Evolutionary conservation across 2,329 filamentous ascomycete genomes (phyloP), one percentile per base, ranked within the genome.

Genomic region (Ceratocystis cubensis): DNA sequence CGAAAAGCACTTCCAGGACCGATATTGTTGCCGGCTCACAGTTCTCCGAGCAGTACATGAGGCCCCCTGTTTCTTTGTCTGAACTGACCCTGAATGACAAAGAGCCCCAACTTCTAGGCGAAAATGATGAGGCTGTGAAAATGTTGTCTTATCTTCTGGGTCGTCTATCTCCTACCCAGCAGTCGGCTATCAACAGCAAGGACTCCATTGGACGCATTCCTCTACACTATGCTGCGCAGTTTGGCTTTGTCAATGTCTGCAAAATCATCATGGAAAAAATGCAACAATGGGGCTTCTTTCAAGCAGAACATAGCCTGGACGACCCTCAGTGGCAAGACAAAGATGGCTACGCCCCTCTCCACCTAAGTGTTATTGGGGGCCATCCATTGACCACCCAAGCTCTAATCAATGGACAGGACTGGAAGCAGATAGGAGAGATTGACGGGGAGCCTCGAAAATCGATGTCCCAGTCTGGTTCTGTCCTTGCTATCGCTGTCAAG

Each of bases 161-260:
- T 61, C 79, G 81, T 33, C 80, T 99, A 6, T 82, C 79, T 10
- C 80, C 82, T 0, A 78, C 82, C 8, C 93, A 97, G 71, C 84
- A 87, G 10, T 70, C 74, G 13, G 87, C 88, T 0, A 78, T 97
- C 10, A 78, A 82, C 63, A 82, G 83, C 13, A 85, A 82, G 68
- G 93, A 97, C 75, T 81, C 85, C 0, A 88, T 93, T 68, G 92
- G 91, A 2, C 88, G 93, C 3, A 82, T 93, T 15, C 91, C 93
- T 1, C 80, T 97, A 10, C 93, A 97, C 74, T 96, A 96, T 73
- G 91, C 91, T 2, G 93, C 94, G 0, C 91, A 97, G 74, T 96
- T 95, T 73, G 94, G 94, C 1, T 91, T 96, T 71, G 89, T 94
- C 2, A 84, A 91, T n/a, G 87, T 96, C 8, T 96, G 91, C 73